These are phyloP conservation scores for Debaryomyces tyrocola DNA, from an alignment of 805 yeast species.

Conservation along the genomic window DNA sequence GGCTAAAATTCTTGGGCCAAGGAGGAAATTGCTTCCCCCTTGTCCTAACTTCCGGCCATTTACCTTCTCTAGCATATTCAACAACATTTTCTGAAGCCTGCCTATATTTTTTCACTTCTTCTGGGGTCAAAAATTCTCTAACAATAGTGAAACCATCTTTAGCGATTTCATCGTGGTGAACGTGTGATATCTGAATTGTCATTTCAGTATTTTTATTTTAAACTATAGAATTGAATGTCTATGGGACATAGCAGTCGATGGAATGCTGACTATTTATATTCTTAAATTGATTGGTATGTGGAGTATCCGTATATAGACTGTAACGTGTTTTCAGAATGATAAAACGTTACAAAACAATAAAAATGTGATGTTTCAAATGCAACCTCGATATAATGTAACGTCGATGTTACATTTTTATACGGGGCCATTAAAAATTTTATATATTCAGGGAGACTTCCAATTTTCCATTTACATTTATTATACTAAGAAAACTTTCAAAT, in stretches of 20 bases:
- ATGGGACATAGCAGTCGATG: too few relatives aligned
- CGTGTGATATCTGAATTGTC: slow-evolving; percentile 20
- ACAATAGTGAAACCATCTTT: slow-evolving; percentile 39
- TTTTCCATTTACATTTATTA: neutral
- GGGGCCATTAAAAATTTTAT: neutral
- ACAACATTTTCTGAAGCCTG: slow-evolving; percentile 39
- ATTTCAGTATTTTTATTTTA: slow-evolving; percentile 3
- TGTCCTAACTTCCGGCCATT: slow-evolving; percentile 50
- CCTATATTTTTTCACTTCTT: slow-evolving; percentile 37
- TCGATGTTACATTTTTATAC: neutral
- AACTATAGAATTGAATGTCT: too few relatives aligned
- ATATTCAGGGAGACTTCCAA: neutral
- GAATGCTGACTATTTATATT: neutral
- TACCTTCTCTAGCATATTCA: slow-evolving; percentile 44
- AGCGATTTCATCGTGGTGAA: slow-evolving; percentile 36
- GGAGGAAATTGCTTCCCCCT: slow-evolving; percentile 57
- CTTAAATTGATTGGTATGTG: neutral
- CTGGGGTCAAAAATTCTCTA: slow-evolving; percentile 38
- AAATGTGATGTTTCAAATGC: too few relatives aligned
- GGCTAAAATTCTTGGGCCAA: slow-evolving; percentile 51
- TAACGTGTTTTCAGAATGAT: neutral
- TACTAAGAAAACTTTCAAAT: neutral
- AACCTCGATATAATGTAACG: too few relatives aligned
- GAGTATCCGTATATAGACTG: neutral
- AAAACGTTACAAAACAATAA: too few relatives aligned